phyloP scores from a whole-genome alignment of 164 flowering plant genomes.

The Vitis amurensis region DNA sequence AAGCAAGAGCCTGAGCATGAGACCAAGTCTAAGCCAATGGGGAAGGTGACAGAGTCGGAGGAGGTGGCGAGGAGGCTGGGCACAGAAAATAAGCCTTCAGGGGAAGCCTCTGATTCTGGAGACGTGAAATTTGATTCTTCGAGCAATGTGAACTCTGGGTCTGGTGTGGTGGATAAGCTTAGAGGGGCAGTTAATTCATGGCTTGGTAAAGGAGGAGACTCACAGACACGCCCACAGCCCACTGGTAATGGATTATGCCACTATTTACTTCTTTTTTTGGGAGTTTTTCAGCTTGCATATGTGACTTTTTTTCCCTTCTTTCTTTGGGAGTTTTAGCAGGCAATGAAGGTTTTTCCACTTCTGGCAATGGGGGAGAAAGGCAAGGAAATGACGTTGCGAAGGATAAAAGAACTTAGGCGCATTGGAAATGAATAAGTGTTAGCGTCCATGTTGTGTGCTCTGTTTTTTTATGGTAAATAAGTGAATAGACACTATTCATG shows the following conservation, averaged over 20 bases:
- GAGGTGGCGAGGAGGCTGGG: conserved; percentile 42
- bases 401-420: no score
- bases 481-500: no score
- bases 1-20: conserved; percentile 18
- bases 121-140: not conserved
- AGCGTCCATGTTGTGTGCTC: no score
- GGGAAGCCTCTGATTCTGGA: conserved; percentile 2
- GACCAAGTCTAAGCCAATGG: conserved; percentile 14
- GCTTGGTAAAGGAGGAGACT: conserved; percentile 30
- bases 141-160: conserved; percentile 11
- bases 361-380: conserved; percentile 3
- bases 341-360: not conserved
- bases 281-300: no score
- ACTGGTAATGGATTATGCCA: no score
- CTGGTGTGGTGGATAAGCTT: conserved; percentile 29
- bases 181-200: conserved; percentile 37
- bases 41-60: conserved; percentile 45
- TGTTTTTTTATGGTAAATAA: no score
- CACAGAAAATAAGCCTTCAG: conserved; percentile 2
- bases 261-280: no score
- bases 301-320: not conserved
- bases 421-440: no score
- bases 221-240: not conserved
- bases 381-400: not conserved
- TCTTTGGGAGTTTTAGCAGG: conserved; percentile 1